Evolutionary conservation across 2,329 filamentous ascomycete genomes (phyloP).

Genomic region (Diaporthe eres): DNA sequence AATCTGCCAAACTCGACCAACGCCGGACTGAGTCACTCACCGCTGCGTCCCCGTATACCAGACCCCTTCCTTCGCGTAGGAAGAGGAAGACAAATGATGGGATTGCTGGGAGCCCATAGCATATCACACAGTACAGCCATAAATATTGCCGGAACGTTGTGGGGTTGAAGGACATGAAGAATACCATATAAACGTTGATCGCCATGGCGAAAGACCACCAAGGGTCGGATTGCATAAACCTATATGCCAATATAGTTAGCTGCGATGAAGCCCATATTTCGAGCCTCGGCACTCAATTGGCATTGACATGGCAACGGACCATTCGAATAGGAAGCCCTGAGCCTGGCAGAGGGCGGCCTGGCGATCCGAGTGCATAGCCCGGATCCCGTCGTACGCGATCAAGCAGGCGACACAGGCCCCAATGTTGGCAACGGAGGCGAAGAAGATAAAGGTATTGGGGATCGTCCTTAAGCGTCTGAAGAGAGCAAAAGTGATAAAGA

Average conservation of each 20-base stretch:
- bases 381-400: constrained; percentile 77
- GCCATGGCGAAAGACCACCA: constrained; percentile 88
- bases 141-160: constrained; percentile 80
- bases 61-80: constrained; percentile 57
- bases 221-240: constrained; percentile 83
- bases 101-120: constrained; percentile 79
- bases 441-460: constrained; percentile 74
- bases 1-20: neutral
- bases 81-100: constrained; percentile 77
- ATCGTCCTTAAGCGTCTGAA: constrained; percentile 69
- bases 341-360: constrained; percentile 72
- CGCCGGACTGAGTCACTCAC: constrained; percentile 54
- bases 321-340: constrained; percentile 75
- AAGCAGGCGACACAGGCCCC: constrained; percentile 76
- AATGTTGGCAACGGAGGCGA: constrained; percentile 72
- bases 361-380: constrained; percentile 56
- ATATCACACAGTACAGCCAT: constrained; percentile 78
- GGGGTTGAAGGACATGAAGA: constrained; percentile 71
- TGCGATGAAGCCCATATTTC: neutral
- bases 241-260: constrained; percentile 50
- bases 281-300: accelerated
- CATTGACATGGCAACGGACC: constrained; percentile 62
- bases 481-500: constrained; percentile 66
- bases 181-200: constrained; percentile 82
- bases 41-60: constrained; percentile 70